Conservation (phyloP, 2,329 filamentous ascomycete species). For the Coniochaeta sp. region DNA sequence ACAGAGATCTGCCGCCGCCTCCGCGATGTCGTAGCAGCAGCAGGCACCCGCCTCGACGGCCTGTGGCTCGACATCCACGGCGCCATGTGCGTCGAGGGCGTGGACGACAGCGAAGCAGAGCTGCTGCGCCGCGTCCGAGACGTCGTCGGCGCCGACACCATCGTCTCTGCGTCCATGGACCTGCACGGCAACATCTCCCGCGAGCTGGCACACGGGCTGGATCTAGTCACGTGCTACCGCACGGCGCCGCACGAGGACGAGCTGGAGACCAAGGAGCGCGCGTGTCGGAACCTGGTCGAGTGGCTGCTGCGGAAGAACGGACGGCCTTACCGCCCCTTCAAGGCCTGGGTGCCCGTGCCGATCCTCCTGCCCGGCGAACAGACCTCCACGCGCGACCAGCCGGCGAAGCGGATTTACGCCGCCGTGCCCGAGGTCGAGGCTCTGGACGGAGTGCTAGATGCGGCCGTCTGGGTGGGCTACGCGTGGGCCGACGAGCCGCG, state of each 20-base stretch:
- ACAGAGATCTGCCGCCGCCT: slow-evolving; percentile 32
- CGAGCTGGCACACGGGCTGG: slow-evolving; percentile 38
- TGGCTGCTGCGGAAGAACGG: slow-evolving; percentile 20
- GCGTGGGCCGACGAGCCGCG: slow-evolving; percentile 48
- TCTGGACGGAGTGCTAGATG: slow-evolving; percentile 35
- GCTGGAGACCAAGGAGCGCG: slow-evolving; percentile 40
- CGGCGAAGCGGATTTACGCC: slow-evolving; percentile 41
- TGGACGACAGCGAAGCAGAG: slow-evolving; percentile 40
- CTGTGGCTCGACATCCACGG: slow-evolving; percentile 51
- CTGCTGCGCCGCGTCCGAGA: slow-evolving; percentile 35
- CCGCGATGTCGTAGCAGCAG: slow-evolving; percentile 21
- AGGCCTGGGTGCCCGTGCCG: slow-evolving; percentile 45
- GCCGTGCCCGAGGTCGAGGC: slow-evolving; percentile 36
- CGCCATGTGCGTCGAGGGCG: slow-evolving; percentile 44
- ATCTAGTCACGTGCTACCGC: slow-evolving; percentile 46
- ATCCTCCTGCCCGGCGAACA: slow-evolving; percentile 46
- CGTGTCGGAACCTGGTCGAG: slow-evolving; percentile 39
- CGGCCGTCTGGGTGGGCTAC: slow-evolving; percentile 48
- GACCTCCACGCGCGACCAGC: slow-evolving; percentile 45
- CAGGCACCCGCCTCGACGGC: slow-evolving; percentile 29
- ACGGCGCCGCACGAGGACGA: slow-evolving; percentile 45
- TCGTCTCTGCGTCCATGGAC: slow-evolving; percentile 49
- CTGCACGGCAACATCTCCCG: slow-evolving; percentile 47
- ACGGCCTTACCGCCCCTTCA: slow-evolving; percentile 29
- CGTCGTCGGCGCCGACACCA: slow-evolving; percentile 34